Base-by-base conservation (phyloP, 1,284 basidiomycete species). In the Taiwanofungus camphoratus region DNA sequence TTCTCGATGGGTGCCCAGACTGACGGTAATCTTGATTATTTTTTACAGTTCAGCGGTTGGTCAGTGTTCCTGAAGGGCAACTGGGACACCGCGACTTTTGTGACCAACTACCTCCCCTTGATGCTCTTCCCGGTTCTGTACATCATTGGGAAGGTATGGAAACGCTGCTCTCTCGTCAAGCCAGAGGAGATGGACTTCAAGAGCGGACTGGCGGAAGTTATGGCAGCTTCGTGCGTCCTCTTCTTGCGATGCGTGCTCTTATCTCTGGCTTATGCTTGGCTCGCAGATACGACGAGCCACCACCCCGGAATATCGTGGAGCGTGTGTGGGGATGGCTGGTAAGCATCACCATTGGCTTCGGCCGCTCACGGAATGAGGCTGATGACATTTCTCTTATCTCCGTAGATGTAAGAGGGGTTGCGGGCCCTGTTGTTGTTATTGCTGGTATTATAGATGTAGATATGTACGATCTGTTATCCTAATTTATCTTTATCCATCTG, bases 61-160 rank as follows among this genome's bases (percentile, higher is more conserved):
- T 60, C 62, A 7, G 86, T 91, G 32, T 92, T 93, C 76, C 72
- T 91, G 46, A 75, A 74, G 50, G 76, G 68, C 31, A 57, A 68
- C 11, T 87, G 87, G 82, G 58, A 61, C 15, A 70, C 70, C 3
- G 77, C 71, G 36, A 74, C 62, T 2, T 87, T 89, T 49, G 71
- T 92, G 38, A 89, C 87, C 7, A 85, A 81, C 59, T 93, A 93
- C 62, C 59, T 94, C 27, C 86, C 90, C 30, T 64, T 92, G 36
- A 64, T 65, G 20, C 50, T 87, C 36, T 92, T 91, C 76, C 82
- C 86, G 15, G 49, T 89, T 39, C 59, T 92, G 27, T 93, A 87
- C 61, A 3, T 76, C 31, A 74, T 65, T 5, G 70, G 76, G 45
- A 74, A 75, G 50, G 53, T 77, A n/a, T 72, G 66, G 57, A 76